phyloP scores from a whole-genome alignment of 2,329 filamentous ascomycete genomes.

The Zelopaecilomyces penicillatus region DNA sequence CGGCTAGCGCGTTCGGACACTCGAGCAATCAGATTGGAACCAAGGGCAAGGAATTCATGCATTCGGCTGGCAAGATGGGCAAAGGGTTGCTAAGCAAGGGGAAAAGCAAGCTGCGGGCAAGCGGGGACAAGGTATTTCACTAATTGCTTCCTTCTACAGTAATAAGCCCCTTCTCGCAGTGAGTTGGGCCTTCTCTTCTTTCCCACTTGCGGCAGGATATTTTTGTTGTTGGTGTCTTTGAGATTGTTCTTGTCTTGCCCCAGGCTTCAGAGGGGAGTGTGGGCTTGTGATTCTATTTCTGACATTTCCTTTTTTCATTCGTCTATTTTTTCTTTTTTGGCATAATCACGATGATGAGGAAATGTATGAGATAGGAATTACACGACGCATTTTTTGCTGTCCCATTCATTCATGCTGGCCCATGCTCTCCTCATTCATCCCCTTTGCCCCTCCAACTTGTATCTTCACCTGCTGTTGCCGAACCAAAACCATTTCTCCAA shows the following conservation, averaged over 20 bases:
- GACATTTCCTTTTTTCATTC: too few species aligned
- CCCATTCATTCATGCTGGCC: slow-evolving; percentile 11
- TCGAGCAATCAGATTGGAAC: slow-evolving; percentile 61
- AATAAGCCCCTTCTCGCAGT: slow-evolving; percentile 9
- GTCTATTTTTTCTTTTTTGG: slow-evolving; percentile 17
- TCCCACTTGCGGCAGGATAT: slow-evolving; percentile 15
- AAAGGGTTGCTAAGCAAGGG: slow-evolving; percentile 89
- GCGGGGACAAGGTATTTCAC: slow-evolving; percentile 83
- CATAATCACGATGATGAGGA: slow-evolving; percentile 27
- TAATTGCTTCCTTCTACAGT: slow-evolving; percentile 35
- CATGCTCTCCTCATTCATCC: background rate
- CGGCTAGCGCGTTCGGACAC: slow-evolving; percentile 39
- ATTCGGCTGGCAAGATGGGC: slow-evolving; percentile 78
- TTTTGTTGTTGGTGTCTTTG: slow-evolving; percentile 5
- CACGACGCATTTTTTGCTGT: slow-evolving; percentile 24
- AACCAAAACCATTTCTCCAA: slow-evolving; percentile 7
- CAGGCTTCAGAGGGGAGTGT: background rate
- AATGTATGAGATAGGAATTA: slow-evolving; percentile 35
- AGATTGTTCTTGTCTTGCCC: slow-evolving; percentile 1
- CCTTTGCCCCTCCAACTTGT: slow-evolving; percentile 1
- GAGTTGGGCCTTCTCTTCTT: slow-evolving; percentile 14
- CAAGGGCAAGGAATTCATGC: slow-evolving; percentile 83
- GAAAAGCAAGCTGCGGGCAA: slow-evolving; percentile 69
- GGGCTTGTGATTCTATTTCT: too few species aligned
- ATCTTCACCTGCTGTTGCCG: background rate